Conservation (phyloP, 441 rosid species). For the Biscutella laevigata region DNA sequence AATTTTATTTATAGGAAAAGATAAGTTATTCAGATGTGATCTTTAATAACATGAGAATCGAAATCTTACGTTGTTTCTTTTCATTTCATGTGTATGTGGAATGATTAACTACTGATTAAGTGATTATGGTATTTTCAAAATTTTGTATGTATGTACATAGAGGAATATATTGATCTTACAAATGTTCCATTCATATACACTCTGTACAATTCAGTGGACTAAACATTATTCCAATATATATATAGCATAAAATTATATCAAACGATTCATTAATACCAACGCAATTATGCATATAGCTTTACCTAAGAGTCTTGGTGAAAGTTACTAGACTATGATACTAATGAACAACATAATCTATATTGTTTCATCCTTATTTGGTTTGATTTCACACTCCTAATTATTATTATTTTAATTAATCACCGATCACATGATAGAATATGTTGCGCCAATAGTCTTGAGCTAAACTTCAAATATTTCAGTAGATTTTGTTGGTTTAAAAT, state of each 20-base stretch:
- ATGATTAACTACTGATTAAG: not conserved
- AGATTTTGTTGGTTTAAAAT: no score
- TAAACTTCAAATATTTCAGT: no score
- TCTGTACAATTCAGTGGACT: not conserved
- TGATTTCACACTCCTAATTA: not conserved
- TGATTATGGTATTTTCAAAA: not conserved
- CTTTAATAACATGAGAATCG: not conserved
- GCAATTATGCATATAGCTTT: not conserved
- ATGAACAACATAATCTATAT: not conserved
- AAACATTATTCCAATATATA: not conserved
- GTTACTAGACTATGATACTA: not conserved
- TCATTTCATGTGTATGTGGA: conserved; percentile 8
- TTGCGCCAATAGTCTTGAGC: no score
- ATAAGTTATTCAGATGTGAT: not conserved
- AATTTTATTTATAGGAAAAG: conserved; percentile 14
- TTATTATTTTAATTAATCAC: not conserved
- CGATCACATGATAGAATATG: no score
- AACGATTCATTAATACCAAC: conserved; percentile 1
- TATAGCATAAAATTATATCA: not conserved
- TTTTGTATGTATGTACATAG: not conserved
- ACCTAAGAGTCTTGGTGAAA: not conserved
- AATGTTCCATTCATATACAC: conserved; percentile 9
- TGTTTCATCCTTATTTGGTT: not conserved
- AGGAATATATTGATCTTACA: conserved; percentile 11
- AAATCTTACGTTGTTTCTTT: not conserved